Conservation (phyloP, 345 rosid genomes). For the Nasturtium officinale region DNA sequence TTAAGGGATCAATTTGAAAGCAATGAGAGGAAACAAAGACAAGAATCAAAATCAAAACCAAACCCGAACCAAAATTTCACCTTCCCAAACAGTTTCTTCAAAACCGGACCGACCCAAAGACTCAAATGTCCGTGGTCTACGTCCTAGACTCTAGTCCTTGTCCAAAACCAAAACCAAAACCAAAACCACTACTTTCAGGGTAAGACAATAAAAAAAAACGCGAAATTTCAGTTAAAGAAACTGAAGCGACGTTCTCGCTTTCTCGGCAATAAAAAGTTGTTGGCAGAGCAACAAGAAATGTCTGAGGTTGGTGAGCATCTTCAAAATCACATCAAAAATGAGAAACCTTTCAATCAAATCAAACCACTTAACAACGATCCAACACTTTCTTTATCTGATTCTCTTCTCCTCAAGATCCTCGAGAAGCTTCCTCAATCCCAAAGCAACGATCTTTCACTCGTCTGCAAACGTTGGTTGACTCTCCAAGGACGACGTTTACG, state of each 20-base stretch:
- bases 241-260: neutral
- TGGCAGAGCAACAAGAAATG: conserved; percentile 2
- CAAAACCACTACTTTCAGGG: neutral
- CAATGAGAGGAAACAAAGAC: neutral
- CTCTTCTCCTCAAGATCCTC: conserved; percentile 69
- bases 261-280: neutral
- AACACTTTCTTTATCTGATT: conserved; percentile 72
- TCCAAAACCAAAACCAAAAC: neutral
- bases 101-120: neutral
- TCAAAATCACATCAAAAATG: conserved; percentile 2
- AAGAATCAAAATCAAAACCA: too few relatives aligned
- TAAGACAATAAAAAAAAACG: neutral
- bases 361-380: conserved; percentile 48
- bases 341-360: neutral
- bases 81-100: neutral
- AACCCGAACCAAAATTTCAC: neutral
- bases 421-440: conserved; percentile 60
- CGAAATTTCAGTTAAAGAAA: conserved; percentile 6
- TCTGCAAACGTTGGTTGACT: conserved; percentile 85
- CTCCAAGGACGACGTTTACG: conserved; percentile 71
- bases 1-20: neutral
- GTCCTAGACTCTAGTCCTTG: neutral
- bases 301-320: conserved; percentile 1
- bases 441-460: conserved; percentile 53
- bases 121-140: neutral